phyloP scores from a whole-genome alignment of 1,284 basidiomycete genomes.

The Fomitiporia mediterranea region DNA sequence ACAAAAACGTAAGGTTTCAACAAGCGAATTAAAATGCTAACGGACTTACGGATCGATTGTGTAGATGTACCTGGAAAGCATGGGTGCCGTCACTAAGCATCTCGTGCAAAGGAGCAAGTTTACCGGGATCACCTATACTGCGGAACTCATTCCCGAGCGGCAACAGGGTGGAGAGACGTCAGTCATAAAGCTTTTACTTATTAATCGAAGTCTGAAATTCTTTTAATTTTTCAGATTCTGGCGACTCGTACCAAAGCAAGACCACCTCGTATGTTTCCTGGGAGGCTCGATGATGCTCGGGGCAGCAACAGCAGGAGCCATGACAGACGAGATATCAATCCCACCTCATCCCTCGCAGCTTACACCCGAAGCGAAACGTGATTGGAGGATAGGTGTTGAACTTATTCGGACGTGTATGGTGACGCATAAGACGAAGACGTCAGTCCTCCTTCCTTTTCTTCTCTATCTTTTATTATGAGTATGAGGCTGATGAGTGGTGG shows the following conservation, averaged over 20 bases:
- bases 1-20: slow-evolving; percentile 54
- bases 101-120: slow-evolving; percentile 63
- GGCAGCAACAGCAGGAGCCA: slow-evolving; percentile 64
- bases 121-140: slow-evolving; percentile 69
- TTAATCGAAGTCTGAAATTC: slow-evolving; percentile 15
- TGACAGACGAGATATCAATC: slow-evolving; percentile 44
- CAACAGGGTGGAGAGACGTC: slow-evolving; percentile 45
- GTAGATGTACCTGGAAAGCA: slow-evolving; percentile 84
- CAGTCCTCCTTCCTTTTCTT: slow-evolving; percentile 30
- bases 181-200: slow-evolving; percentile 23
- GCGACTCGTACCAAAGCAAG: slow-evolving; percentile 82
- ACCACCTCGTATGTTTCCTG: slow-evolving; percentile 95
- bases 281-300: slow-evolving; percentile 90
- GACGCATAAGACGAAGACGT: slow-evolving; percentile 85
- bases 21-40: not conserved
- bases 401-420: slow-evolving; percentile 85
- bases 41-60: not conserved
- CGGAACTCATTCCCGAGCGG: slow-evolving; percentile 69
- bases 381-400: slow-evolving; percentile 80
- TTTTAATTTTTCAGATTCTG: slow-evolving; percentile 45
- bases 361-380: slow-evolving; percentile 53
- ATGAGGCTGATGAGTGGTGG: not conserved
- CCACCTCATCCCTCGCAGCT: slow-evolving; percentile 59
- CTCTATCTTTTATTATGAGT: not conserved
- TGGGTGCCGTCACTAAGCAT: slow-evolving; percentile 75